Evolutionary conservation across 108 stramenopile species (phyloP).

Genomic region (Ochromonas danica): DNA sequence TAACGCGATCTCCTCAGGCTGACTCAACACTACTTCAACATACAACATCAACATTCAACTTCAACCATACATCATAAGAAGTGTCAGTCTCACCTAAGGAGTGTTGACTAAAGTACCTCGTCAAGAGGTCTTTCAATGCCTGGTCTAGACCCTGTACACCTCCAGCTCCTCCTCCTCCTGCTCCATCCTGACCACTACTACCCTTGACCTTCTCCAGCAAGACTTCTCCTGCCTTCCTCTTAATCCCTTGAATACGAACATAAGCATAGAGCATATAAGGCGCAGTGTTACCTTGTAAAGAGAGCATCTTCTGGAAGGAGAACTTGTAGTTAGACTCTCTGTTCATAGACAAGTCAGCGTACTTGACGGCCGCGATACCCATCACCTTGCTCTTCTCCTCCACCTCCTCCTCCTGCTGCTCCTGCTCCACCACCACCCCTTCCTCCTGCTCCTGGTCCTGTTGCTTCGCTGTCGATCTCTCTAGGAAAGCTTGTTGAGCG

Average conservation of each 20-base stretch:
- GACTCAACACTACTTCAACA: slow-evolving; percentile 22
- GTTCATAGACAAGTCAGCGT: slow-evolving; percentile 57
- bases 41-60: slow-evolving; percentile 17
- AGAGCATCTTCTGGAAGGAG: slow-evolving; percentile 59
- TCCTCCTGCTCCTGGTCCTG: slow-evolving; percentile 40
- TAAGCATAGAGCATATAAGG: slow-evolving; percentile 63
- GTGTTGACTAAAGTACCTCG: too few species aligned
- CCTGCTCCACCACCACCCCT: slow-evolving; percentile 25
- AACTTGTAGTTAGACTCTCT: slow-evolving; percentile 57
- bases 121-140: not conserved
- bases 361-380: slow-evolving; percentile 55
- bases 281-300: slow-evolving; percentile 56
- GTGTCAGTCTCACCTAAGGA: too few species aligned
- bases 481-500: not conserved
- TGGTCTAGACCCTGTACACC: not conserved
- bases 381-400: slow-evolving; percentile 41
- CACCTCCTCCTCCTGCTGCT: slow-evolving; percentile 12
- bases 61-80: too few species aligned
- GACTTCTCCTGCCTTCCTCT: slow-evolving; percentile 13
- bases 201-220: slow-evolving; percentile 39
- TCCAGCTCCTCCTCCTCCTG: slow-evolving; percentile 21
- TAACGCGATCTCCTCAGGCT: slow-evolving; percentile 50
- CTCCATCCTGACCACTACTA: slow-evolving; percentile 34
- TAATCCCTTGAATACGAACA: slow-evolving; percentile 50
- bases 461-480: not conserved